Evolutionary conservation across 148 eudicot species (phyloP).

Genomic region (Gaultheria prostrata): DNA sequence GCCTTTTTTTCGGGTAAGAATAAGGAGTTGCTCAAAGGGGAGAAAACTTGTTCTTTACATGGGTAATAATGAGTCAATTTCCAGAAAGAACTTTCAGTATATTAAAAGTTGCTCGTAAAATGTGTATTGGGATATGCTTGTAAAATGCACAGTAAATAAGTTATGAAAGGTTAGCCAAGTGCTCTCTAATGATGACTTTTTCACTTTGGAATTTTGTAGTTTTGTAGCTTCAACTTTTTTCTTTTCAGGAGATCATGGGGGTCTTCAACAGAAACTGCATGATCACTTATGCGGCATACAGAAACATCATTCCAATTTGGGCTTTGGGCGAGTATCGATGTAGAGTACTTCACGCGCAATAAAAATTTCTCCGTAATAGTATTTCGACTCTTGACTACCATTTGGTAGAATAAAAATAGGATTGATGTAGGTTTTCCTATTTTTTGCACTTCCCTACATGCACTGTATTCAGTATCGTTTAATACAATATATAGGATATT

Average conservation of each 20-base stretch:
- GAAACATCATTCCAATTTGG: conserved; percentile 85
- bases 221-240: not conserved
- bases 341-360: conserved; percentile 38
- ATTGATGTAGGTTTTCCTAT: too few species aligned
- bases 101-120: not conserved
- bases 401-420: too few species aligned
- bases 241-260: conserved; percentile 78
- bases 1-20: not conserved
- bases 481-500: not conserved
- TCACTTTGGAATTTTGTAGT: not conserved
- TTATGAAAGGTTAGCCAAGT: not conserved
- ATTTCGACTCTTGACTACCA: not conserved
- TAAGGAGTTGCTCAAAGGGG: not conserved
- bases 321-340: conserved; percentile 79
- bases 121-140: not conserved
- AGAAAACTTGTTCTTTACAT: not conserved
- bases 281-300: conserved; percentile 33
- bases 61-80: not conserved
- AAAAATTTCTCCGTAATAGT: not conserved
- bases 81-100: not conserved
- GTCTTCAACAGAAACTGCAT: conserved; percentile 88
- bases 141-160: not conserved
- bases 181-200: not conserved
- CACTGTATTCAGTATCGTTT: not conserved
- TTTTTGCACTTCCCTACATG: not conserved